Evolutionary conservation across 495 filamentous ascomycete species (phyloP).

Genomic region (Xylaria nigripes): DNA sequence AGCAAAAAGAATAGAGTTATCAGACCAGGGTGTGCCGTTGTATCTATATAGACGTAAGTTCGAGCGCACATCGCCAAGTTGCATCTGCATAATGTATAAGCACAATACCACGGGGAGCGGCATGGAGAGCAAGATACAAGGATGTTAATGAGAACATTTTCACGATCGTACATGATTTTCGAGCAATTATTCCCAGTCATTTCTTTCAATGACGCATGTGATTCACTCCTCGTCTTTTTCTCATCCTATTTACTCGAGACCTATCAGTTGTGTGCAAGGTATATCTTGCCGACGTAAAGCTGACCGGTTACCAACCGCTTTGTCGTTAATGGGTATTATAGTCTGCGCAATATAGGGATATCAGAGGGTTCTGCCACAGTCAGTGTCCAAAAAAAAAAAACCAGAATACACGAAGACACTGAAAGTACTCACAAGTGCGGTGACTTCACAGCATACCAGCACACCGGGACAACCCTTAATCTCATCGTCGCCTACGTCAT

Average conservation of each 20-base stretch:
- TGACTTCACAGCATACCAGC: constrained; percentile 30
- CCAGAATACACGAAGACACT: neutral
- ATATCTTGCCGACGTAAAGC: too few relatives aligned
- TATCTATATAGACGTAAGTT: constrained; percentile 5
- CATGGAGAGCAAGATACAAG: neutral
- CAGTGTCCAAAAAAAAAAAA: neutral
- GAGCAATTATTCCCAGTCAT: too few relatives aligned
- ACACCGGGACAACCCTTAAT: constrained; percentile 16
- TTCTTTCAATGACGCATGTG: too few relatives aligned
- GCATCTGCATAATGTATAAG: constrained; percentile 6
- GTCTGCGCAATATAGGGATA: constrained; percentile 21
- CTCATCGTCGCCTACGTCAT: constrained; percentile 10
- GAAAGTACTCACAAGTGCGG: constrained; percentile 20
- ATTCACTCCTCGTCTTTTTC: too few relatives aligned
- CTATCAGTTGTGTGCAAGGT: too few relatives aligned
- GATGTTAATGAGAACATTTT: too few relatives aligned
- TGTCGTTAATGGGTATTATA: constrained; percentile 4
- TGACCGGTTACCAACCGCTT: neutral
- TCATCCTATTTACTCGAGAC: too few relatives aligned
- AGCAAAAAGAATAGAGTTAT: constrained; percentile 4
- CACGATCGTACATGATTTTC: too few relatives aligned
- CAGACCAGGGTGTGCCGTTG: constrained; percentile 8
- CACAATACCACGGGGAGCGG: neutral
- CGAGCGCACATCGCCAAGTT: neutral
- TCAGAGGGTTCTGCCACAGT: constrained; percentile 16